Base-by-base conservation (phyloP, 192 early-diverging fungal genomes). In the Rhizoclosmatium globosum region DNA sequence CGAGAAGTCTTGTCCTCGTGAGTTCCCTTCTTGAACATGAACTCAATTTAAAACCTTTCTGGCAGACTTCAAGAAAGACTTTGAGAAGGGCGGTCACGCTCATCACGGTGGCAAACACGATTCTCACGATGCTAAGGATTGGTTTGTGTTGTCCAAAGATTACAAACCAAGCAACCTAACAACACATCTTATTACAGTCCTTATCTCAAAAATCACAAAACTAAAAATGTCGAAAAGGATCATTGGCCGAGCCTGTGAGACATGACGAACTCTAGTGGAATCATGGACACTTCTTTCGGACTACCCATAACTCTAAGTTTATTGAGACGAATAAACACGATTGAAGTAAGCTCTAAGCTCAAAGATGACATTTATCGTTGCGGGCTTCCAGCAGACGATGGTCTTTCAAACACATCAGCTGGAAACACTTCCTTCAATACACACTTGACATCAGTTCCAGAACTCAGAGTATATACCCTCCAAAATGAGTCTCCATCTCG, bases 361-460 rank as follows among this genome's bases (percentile, higher is more conserved):
- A 31, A 53, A 53, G 50, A 53, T 53, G 17, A 53, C 17, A 13
- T 7, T 53, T 13, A 17, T 53, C 50, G 17, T 53, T 53, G 6
- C 17, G 6, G 50, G 9, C 17, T 17, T 13, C 17, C 50, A 53
- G 6, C 17, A 53, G 6, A 13, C 17, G 50, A 17, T 53, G 50
- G 50, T 53, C 17, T 53, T 53, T 62, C 60, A 71, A 85, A 85
- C 64, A 84, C 76, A 42, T 69, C 47, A 41, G 23, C 45, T 31
- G 84, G 84, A 64, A 86, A 86, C 62, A 65, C 82, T 47, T 86
- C 85, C 11, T 53, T 53, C n/a, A 86, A 80, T 7, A 46, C 46
- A 59, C 85, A 86, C 3, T 45, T 15, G 23, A 86, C 70, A 9
- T 83, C 81, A 13, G 47, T 23, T 15, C 62, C 69, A 48, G 47